Base-by-base conservation (phyloP, 768 basidiomycete genomes). In the Mycena latifolia region DNA sequence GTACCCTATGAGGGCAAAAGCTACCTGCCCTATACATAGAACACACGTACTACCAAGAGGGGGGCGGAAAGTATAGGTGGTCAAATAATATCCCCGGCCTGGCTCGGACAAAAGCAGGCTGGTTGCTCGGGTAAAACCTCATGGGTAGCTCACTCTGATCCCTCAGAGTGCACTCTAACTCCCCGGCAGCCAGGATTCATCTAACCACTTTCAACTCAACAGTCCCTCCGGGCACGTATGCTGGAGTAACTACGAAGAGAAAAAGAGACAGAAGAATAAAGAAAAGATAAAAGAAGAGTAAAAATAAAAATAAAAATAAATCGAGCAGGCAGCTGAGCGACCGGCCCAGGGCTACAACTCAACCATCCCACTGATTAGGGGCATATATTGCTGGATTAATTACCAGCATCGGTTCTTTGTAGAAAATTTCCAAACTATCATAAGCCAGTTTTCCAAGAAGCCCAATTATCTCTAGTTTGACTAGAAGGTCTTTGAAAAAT, bases 21-120 rank as follows among this genome's bases (percentile, higher is more conserved):
- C 28, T 52, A 60, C 58, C 25, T 37, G 50, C 41, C 50, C 39
- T 39, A 35, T 51, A 60, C 25, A 52, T 43, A 51, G 58, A 60
- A 60, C 58, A 60, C 50, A 60, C 48, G 22, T 60, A 60, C 58
- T 52, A 60, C 58, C 58, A 29, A 52, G 24, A 50, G 35, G 58
- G 48, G 35, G 9, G 39, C 9, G 39, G 39, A 39, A 39, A 39
- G 39, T 39, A 7, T 39, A 39, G 18, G 39, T 41, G 37, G 48
- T 28, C 17, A 24, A 18, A 41, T 39, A 35, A 29, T n/a, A 58
- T 43, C 47, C 48, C 58, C 39, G 48, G 50, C 58, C 58, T 43
- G 58, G 57, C 46, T 58, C 46, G 57, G 57, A 50, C 57, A 22
- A 58, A 31, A 58, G 57, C 46, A 39, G 46, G 57, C 57, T n/a